Percentiles rank a stretch among this genome's conserved stretches.
Conservation (phyloP, 2,329 filamentous ascomycete species). For the Emydomyces testavorans region DNA sequence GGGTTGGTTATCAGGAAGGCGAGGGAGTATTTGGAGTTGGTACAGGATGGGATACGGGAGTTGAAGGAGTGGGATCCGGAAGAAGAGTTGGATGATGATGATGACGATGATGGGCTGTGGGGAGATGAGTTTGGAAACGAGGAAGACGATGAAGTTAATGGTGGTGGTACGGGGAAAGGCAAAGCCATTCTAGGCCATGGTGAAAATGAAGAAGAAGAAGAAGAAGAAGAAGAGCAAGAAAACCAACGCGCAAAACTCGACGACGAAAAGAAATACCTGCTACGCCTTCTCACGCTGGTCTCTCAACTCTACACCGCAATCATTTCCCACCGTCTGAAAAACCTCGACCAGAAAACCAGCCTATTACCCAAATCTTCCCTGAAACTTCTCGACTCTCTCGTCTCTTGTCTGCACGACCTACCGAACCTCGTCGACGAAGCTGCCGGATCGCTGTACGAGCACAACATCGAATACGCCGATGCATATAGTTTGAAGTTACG, state of each 20-base stretch:
- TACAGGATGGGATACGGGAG: constrained; percentile 76
- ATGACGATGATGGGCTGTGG: constrained; percentile 36
- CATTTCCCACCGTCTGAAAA: constrained; percentile 32
- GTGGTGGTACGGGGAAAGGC: constrained; percentile 10
- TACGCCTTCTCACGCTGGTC: constrained; percentile 35
- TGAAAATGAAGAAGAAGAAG: constrained; percentile 14
- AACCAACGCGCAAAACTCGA: constrained; percentile 26
- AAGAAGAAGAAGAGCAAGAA: constrained; percentile 19
- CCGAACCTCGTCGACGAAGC: constrained; percentile 36
- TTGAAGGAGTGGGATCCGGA: constrained; percentile 79
- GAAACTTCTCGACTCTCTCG: constrained; percentile 29
- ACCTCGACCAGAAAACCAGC: constrained; percentile 17
- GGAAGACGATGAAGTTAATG: constrained; percentile 15
- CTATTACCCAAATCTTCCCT: constrained; percentile 15
- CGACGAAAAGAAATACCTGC: constrained; percentile 32
- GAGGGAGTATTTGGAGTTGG: constrained; percentile 59
- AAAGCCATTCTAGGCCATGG: constrained; percentile 6
- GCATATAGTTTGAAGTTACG: constrained; percentile 26
- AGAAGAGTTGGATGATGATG: constrained; percentile 49
- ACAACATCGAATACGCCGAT: constrained; percentile 26
- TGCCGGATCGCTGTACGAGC: constrained; percentile 37
- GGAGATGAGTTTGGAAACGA: constrained; percentile 25
- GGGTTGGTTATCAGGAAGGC: constrained; percentile 61
- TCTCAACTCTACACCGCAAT: constrained; percentile 36
- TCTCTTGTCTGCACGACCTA: constrained; percentile 27